Conservation (phyloP, 1,284 basidiomycete species). For the Nidula niveotomentosa region DNA sequence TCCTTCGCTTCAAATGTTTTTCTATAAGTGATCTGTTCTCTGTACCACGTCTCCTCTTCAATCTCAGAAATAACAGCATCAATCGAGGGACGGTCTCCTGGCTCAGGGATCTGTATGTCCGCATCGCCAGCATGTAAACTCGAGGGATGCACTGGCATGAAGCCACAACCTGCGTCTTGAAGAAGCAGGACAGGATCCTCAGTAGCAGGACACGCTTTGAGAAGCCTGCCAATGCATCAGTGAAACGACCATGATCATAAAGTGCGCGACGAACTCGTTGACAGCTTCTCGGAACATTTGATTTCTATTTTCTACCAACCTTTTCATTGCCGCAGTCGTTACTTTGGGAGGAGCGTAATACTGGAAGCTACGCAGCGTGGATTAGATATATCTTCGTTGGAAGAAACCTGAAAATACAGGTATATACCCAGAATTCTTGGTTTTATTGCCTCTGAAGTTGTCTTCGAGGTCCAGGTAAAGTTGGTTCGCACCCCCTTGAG, state of each 20-base stretch:
- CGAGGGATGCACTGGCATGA: no score
- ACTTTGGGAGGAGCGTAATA: slow-evolving; percentile 5
- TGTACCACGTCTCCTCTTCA: slow-evolving; percentile 59
- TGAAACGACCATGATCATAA: not conserved
- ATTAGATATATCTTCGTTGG: not conserved
- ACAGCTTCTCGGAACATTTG: slow-evolving; percentile 67
- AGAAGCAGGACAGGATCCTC: slow-evolving; percentile 68
- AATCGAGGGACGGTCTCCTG: slow-evolving; percentile 58
- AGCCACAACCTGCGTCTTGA: slow-evolving; percentile 57
- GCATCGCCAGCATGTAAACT: no score
- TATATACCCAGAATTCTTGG: slow-evolving; percentile 24
- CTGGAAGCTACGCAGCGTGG: not conserved
- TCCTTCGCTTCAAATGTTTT: slow-evolving; percentile 52
- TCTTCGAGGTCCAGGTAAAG: slow-evolving; percentile 77
- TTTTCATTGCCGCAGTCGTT: slow-evolving; percentile 54
- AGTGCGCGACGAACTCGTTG: slow-evolving; percentile 51
- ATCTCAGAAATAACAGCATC: slow-evolving; percentile 59
- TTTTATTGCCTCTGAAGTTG: slow-evolving; percentile 42
- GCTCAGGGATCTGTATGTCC: slow-evolving; percentile 36
- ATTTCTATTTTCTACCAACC: slow-evolving; percentile 75
- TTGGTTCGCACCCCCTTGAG: slow-evolving; percentile 55
- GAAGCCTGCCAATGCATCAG: slow-evolving; percentile 49
- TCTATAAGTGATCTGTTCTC: slow-evolving; percentile 63
- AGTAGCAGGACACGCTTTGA: slow-evolving; percentile 42
- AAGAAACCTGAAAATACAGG: not conserved